Conservation (phyloP, 1,139 yeast species). For the Pichia cactophila region DNA sequence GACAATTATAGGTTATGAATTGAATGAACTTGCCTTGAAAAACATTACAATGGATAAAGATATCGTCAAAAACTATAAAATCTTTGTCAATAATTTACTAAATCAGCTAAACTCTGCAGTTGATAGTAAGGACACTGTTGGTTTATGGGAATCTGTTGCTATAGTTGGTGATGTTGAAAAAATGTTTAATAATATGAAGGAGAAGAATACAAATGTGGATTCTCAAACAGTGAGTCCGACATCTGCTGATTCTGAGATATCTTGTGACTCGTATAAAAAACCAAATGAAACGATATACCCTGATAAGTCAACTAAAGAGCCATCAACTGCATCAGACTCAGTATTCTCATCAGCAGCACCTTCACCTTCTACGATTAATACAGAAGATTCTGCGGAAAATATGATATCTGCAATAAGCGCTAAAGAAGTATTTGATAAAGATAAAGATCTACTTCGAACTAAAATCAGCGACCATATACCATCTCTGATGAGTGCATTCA, state of each 20-base stretch:
- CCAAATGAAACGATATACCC: background rate
- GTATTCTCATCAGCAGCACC: background rate
- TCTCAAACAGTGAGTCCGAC: background rate
- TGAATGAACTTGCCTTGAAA: conserved; percentile 38
- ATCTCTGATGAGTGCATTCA: conserved; percentile 47
- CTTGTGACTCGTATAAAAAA: conserved; percentile 4
- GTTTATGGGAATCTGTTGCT: conserved; percentile 51
- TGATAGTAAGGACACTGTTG: conserved; percentile 41
- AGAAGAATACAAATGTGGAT: conserved; percentile 4
- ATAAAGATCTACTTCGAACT: conserved; percentile 29
- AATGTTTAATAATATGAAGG: conserved; percentile 43
- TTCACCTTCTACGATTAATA: conserved; percentile 11
- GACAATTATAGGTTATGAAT: conserved; percentile 47
- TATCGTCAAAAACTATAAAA: conserved; percentile 34
- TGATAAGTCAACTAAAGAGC: conserved; percentile 1
- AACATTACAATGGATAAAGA: conserved; percentile 13
- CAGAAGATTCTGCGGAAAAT: conserved; percentile 13
- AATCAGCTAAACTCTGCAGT: conserved; percentile 46
- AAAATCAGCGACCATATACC: conserved; percentile 51
- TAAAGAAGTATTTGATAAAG: conserved; percentile 9
- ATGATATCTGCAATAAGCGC: conserved; percentile 9
- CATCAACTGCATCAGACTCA: conserved; percentile 1
- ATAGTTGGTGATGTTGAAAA: conserved; percentile 55
- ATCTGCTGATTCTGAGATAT: background rate
- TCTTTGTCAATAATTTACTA: conserved; percentile 43